Conservation (phyloP, 371 early-diverging fungal species). For the Syncephalastrum contaminatum region DNA sequence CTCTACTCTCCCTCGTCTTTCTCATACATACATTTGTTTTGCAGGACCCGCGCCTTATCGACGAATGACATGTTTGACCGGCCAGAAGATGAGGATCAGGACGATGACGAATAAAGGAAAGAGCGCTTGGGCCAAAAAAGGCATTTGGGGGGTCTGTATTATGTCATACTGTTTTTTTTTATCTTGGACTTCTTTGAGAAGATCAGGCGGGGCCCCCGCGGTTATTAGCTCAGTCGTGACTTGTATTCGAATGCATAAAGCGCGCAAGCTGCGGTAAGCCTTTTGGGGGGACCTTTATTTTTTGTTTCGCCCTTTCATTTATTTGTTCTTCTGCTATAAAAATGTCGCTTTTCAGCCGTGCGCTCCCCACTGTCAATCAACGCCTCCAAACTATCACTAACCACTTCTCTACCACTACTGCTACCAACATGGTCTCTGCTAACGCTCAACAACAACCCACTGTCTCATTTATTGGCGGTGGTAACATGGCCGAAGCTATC, state of each 20-base stretch:
- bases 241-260: no score
- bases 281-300: neutral
- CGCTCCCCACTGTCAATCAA: neutral
- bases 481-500: conserved; percentile 94
- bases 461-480: conserved; percentile 85
- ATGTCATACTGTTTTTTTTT: neutral
- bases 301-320: neutral
- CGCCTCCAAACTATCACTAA: conserved; percentile 3
- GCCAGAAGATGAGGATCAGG: neutral
- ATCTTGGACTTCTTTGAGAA: no score
- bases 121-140: conserved; percentile 8
- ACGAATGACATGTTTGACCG: no score
- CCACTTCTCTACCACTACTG: neutral
- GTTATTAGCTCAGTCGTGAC: no score
- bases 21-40: no score
- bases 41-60: no score
- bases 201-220: no score
- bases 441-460: conserved; percentile 21
- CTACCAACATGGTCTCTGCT: neutral
- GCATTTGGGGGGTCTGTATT: conserved; percentile 5
- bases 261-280: no score
- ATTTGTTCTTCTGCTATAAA: neutral
- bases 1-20: neutral
- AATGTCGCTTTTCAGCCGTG: conserved; percentile 3
- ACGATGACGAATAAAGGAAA: conserved; percentile 5